Base-by-base conservation (phyloP, 2,329 filamentous ascomycete species). In the Alternaria brassicae region DNA sequence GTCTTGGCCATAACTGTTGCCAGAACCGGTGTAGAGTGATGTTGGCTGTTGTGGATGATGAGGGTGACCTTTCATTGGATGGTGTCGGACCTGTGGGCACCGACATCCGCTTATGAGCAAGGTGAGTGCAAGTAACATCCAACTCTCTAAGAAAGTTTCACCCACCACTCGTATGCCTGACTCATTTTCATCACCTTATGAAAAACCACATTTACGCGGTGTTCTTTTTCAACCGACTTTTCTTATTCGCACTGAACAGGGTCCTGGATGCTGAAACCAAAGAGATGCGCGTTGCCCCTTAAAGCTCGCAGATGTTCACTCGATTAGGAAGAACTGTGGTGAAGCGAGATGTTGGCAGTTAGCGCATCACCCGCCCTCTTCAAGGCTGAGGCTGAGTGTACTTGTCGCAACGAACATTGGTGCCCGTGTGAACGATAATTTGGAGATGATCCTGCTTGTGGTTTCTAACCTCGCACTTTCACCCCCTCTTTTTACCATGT, bases 281-380 rank as follows among this genome's bases (percentile, higher is more conserved):
- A 25, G 8, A 25, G 44, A 48, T 19, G 44, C 44, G 44, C 44
- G 28, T 48, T 48, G 44, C 13, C 36, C 48, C 32, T 12, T 48
- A 10, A 13, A 52, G 39, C 47, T 67, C 64, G 64, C 64, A 65
- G n/a, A 39, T 53, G 37, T 19, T 65, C 62, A 57, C 62, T 59
- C 62, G 25, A 63, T 63, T 60, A 39, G 64, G 64, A 65, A 62
- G 17, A 49, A 48, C 15, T 21, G 6, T 49, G 19, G 30, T 30
- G 23, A 63, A 57, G 50, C 58, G 61, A 61, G 30, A 17, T 27
- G 17, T 44, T 27, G 21, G 17, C 21, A 36, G 58, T 54, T 67
- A 63, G 53, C 57, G 59, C 40, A n/a, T n/a, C n/a, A n/a, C n/a
- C n/a, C 4, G 37, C 30, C 30, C 30, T 32, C 12, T 15, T 2